These are phyloP conservation scores for Fennellomyces sp. DNA, from an alignment of 371 early-diverging fungal genomes.

Conservation along the genomic window DNA sequence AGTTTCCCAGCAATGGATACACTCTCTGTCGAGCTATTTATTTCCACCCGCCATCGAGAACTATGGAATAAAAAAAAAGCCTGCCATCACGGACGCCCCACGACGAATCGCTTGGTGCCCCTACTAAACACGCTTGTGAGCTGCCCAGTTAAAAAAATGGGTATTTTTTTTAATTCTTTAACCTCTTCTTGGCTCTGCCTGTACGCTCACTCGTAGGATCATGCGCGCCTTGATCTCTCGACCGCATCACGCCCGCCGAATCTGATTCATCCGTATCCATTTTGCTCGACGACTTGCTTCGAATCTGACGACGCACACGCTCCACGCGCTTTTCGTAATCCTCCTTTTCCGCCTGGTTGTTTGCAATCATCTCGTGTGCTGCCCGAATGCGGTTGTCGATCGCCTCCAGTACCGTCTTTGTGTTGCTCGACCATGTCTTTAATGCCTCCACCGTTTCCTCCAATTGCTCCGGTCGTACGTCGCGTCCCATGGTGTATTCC, in stretches of 20 bases:
- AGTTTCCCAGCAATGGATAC: too few species aligned
- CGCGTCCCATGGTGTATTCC: constrained; percentile 83
- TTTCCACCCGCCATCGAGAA: too few species aligned
- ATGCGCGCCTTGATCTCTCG: neutral
- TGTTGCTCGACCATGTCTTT: constrained; percentile 61
- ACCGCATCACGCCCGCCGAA: neutral
- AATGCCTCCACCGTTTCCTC: constrained; percentile 59
- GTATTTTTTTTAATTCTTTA: neutral
- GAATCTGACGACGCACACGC: constrained; percentile 42
- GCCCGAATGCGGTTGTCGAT: constrained; percentile 68
- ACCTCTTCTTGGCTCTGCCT: constrained; percentile 21
- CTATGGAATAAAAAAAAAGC: too few species aligned
- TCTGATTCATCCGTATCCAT: constrained; percentile 2
- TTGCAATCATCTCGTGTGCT: constrained; percentile 54
- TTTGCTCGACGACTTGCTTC: constrained; percentile 13
- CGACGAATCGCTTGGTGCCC: constrained; percentile 41
- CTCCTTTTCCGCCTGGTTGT: constrained; percentile 58
- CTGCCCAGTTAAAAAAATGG: neutral
- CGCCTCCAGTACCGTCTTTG: constrained; percentile 60
- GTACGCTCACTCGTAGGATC: constrained; percentile 4
- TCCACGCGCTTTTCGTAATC: constrained; percentile 53
- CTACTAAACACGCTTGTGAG: constrained; percentile 22
- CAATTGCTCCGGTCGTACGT: constrained; percentile 70
- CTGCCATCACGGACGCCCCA: constrained; percentile 28
- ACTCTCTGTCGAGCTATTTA: too few species aligned